Base-by-base conservation (phyloP, 2,329 filamentous ascomycete genomes). In the Macrophomina phaseolina region DNA sequence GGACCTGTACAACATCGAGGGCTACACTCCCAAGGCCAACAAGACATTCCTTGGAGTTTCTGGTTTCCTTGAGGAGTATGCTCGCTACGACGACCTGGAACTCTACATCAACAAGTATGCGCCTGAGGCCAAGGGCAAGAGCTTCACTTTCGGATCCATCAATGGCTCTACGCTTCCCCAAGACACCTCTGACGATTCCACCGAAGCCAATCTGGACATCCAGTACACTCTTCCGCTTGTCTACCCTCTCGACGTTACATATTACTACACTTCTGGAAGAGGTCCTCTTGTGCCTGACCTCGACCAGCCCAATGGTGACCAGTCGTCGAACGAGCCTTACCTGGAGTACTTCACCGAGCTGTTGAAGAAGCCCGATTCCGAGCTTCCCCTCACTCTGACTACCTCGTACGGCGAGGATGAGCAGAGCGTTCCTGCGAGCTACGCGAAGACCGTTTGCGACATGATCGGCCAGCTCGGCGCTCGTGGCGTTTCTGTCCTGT, bases 191-290 rank as follows among this genome's bases (percentile, higher is more conserved):
- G 69, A 73, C 11, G 77, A 81, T 69, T 81, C 80, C 68, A 77
- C 79, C 16, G 83, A 85, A 70, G 83, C 82, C 62, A 84, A 85
- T 70, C 76, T 85, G 18, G 83, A 85, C 67, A 77, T 82, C 45
- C 81, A 85, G 70, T 84, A 84, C 68, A 83, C 83, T 4, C 69
- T 81, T 49, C 80, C 81, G 36, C 69, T 84, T 14, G 78, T 80
- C 66, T 71, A 79, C 11, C 81, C 82, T 0, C 71, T 83, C 16
- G 78, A 80, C 1, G 79, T 81, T 12, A 81, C 77, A 9, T 83
- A 83, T 68, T 85, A 78, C 72, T 83, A 79, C 73, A 83, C 81
- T 38, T 79, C 79, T 40, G 81, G 81, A n/a, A 80, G 80, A 45
- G 82, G 80, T 12, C 70, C 73, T 3, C 76, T 84, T 7, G 74